A percentile compares a stretch with the other conserved stretches of the same genome.
phyloP scores from a whole-genome alignment of 129 eudicot genomes.

The Chrysanthemum seticuspe region DNA sequence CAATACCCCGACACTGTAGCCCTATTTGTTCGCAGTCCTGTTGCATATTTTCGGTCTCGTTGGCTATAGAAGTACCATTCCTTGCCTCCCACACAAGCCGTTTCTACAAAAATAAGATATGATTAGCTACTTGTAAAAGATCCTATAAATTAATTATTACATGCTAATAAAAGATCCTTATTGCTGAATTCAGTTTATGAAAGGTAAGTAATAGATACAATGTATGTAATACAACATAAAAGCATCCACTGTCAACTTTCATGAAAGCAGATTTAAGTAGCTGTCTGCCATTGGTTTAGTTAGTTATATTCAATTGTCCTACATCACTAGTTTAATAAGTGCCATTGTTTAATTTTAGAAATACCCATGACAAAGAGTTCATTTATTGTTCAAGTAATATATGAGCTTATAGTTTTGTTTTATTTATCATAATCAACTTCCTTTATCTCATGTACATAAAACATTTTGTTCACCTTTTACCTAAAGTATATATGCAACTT shows the following conservation, averaged over 20 bases:
- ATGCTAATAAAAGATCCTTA: background rate
- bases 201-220: constrained; percentile 20
- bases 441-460: too few species aligned
- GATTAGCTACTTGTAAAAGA: too few species aligned
- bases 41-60: constrained; percentile 82
- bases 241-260: constrained; percentile 4
- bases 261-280: background rate
- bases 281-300: constrained; percentile 1
- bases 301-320: background rate
- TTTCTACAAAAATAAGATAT: too few species aligned
- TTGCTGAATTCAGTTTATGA: constrained; percentile 1
- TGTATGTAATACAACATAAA: constrained; percentile 9
- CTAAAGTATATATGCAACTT: too few species aligned
- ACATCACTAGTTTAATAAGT: background rate
- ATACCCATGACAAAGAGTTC: too few species aligned
- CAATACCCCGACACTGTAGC: constrained; percentile 87
- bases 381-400: too few species aligned
- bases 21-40: constrained; percentile 81
- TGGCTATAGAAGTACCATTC: constrained; percentile 96
- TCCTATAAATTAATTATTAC: too few species aligned
- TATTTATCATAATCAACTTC: too few species aligned
- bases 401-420: too few species aligned
- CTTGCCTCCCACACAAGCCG: constrained; percentile 81
- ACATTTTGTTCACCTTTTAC: too few species aligned
- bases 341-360: background rate